A percentile compares a stretch with the other conserved stretches of the same genome.
Evolutionary conservation across 2,329 filamentous ascomycete species (phyloP).

Genomic region (Teratosphaeria gauchensis): DNA sequence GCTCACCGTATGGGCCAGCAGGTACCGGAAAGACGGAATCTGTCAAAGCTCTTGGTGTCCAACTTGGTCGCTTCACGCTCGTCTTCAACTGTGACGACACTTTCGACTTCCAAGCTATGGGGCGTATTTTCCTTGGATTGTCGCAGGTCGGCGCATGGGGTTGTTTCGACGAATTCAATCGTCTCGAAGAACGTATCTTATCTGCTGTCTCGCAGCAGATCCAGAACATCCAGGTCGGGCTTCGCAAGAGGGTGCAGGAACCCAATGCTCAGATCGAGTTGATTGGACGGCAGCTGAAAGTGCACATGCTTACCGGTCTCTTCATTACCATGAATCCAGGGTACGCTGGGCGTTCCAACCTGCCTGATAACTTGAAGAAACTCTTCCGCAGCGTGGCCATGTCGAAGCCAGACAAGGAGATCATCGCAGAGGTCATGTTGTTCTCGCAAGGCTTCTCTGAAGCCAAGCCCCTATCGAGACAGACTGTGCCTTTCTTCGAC

Average conservation of each 20-base stretch:
- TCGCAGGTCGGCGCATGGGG: slow-evolving; percentile 99
- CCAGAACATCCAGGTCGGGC: slow-evolving; percentile 94
- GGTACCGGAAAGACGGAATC: slow-evolving; percentile 99
- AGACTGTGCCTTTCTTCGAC: slow-evolving; percentile 98
- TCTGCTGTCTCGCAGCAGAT: slow-evolving; percentile 98
- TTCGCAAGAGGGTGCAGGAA: slow-evolving; percentile 75
- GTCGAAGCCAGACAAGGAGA: slow-evolving; percentile 99
- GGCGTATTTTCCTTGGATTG: slow-evolving; percentile 96
- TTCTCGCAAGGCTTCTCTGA: slow-evolving; percentile 99
- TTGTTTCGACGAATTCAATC: slow-evolving; percentile 99
- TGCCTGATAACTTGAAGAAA: slow-evolving; percentile 99
- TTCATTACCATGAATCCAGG: slow-evolving; percentile 99
- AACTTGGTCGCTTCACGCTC: slow-evolving; percentile 92
- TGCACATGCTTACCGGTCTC: slow-evolving; percentile 90
- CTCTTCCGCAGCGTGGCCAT: slow-evolving; percentile 98
- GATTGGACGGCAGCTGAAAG: slow-evolving; percentile 77
- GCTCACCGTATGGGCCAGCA: slow-evolving; percentile 92
- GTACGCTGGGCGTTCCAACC: slow-evolving; percentile 93
- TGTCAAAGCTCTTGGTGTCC: slow-evolving; percentile 92
- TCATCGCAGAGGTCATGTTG: slow-evolving; percentile 99
- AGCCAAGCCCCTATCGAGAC: slow-evolving; percentile 84
- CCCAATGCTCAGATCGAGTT: slow-evolving; percentile 85
- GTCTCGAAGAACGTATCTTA: slow-evolving; percentile 92
- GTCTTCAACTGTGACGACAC: slow-evolving; percentile 99
- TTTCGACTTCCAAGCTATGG: slow-evolving; percentile 99